phyloP scores from a whole-genome alignment of 352 stramenopile genomes.

The Plasmopara viticola region DNA sequence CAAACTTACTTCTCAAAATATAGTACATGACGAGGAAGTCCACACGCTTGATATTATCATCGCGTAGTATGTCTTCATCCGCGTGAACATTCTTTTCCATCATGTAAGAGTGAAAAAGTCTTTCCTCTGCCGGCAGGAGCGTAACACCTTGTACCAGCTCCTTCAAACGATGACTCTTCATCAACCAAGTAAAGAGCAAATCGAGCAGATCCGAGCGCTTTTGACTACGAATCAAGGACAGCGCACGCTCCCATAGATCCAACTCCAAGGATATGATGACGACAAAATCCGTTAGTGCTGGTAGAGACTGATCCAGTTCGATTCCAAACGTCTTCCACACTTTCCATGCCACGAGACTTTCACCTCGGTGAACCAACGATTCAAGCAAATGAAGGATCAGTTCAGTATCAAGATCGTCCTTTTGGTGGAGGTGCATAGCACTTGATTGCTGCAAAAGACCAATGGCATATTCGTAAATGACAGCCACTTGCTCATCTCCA shows the following conservation, averaged over 20 bases:
- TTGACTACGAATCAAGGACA: constrained; percentile 55
- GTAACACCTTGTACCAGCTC: constrained; percentile 63
- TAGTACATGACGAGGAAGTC: constrained; percentile 85
- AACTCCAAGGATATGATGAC: constrained; percentile 76
- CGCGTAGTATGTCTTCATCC: constrained; percentile 51
- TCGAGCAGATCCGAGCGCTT: constrained; percentile 50
- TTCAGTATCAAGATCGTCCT: constrained; percentile 64
- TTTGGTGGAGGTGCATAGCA: constrained; percentile 64
- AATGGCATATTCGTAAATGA: constrained; percentile 61
- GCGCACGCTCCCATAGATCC: constrained; percentile 62
- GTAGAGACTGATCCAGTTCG: constrained; percentile 38
- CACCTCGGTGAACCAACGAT: constrained; percentile 66
- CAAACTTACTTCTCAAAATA: constrained; percentile 66
- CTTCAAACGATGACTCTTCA: constrained; percentile 64
- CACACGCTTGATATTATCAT: constrained; percentile 64
- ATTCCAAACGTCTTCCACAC: constrained; percentile 80
- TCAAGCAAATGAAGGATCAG: constrained; percentile 73
- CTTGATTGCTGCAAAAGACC: constrained; percentile 61
- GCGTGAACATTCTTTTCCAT: constrained; percentile 45
- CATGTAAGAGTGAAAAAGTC: constrained; percentile 65
- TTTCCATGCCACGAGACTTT: constrained; percentile 76
- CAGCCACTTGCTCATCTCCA: constrained; percentile 48
- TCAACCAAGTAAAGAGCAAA: constrained; percentile 67
- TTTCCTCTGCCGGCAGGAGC: constrained; percentile 45
- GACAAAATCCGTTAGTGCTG: constrained; percentile 54